Percentiles rank a stretch among this genome's conserved stretches.
phyloP scores from a whole-genome alignment of 1,284 basidiomycete genomes.

The Coniophora puteana region DNA sequence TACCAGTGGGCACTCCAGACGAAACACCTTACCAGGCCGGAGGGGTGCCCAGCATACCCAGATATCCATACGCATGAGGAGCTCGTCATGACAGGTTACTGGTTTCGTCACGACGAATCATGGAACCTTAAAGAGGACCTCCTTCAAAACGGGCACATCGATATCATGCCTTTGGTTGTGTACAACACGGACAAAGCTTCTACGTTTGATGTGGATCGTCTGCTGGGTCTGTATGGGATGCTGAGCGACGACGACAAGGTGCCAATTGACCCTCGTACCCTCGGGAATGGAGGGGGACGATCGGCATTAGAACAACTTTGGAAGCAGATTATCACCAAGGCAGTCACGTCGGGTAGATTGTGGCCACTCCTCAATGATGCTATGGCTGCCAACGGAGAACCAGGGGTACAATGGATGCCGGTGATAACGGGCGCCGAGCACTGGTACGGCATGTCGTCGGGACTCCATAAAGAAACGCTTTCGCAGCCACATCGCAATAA shows the following conservation, averaged over 20 bases:
- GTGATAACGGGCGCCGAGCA: neutral
- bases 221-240: slow-evolving; percentile 4
- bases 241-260: slow-evolving; percentile 1
- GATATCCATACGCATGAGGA: too few relatives aligned
- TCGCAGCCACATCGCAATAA: neutral
- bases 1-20: too few relatives aligned
- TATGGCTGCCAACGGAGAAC: neutral
- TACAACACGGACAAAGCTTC: neutral
- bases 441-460: neutral
- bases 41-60: too few relatives aligned
- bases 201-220: slow-evolving; percentile 1
- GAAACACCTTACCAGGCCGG: too few relatives aligned
- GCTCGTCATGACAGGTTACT: too few relatives aligned
- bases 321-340: neutral
- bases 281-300: neutral
- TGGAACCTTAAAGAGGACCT: neutral
- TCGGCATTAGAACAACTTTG: neutral
- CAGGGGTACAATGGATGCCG: neutral
- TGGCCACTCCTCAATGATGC: slow-evolving; percentile 3
- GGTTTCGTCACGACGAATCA: too few relatives aligned
- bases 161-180: neutral
- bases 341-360: neutral
- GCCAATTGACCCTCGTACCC: neutral
- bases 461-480: neutral
- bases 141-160: neutral